Conservation (phyloP, 2,329 filamentous ascomycete genomes). For the Trichoderma guizhouense region DNA sequence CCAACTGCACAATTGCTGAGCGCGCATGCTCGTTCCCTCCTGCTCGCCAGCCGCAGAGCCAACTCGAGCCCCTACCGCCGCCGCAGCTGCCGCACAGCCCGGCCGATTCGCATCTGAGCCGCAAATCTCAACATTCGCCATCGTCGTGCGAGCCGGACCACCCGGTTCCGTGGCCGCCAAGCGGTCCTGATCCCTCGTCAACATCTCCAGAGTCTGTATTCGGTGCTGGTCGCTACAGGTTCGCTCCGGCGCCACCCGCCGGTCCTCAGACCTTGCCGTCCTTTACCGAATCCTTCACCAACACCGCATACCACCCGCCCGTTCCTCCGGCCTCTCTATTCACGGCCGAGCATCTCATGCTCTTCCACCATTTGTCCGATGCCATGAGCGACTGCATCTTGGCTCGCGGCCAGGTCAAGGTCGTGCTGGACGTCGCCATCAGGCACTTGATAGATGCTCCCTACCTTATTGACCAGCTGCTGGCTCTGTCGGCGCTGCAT, state of each 20-base stretch:
- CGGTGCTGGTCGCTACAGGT: conserved; percentile 9
- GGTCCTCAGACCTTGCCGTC: conserved; percentile 17
- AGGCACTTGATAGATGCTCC: conserved; percentile 35
- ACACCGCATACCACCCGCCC: conserved; percentile 20
- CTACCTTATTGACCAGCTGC: conserved; percentile 46
- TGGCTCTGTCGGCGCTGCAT: conserved; percentile 46
- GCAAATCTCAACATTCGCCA: conserved; percentile 13
- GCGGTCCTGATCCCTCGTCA: background rate
- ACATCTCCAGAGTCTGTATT: conserved; percentile 7
- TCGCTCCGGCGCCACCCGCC: conserved; percentile 1
- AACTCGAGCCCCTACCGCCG: background rate
- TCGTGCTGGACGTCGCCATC: conserved; percentile 32
- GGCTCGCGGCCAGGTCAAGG: conserved; percentile 22
- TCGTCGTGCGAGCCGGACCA: conserved; percentile 15
- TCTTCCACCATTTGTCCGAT: conserved; percentile 37
- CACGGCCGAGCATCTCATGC: conserved; percentile 38
- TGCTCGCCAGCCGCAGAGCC: conserved; percentile 11
- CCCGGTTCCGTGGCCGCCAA: conserved; percentile 9
- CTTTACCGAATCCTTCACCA: conserved; percentile 19
- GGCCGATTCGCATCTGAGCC: conserved; percentile 11
- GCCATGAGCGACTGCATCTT: conserved; percentile 25
- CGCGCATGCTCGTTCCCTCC: conserved; percentile 36
- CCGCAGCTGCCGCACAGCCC: conserved; percentile 16
- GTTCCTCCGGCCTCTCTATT: conserved; percentile 28
- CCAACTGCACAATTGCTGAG: conserved; percentile 38